Conservation (phyloP, 2,329 filamentous ascomycete genomes). For the Arthroderma uncinatum region DNA sequence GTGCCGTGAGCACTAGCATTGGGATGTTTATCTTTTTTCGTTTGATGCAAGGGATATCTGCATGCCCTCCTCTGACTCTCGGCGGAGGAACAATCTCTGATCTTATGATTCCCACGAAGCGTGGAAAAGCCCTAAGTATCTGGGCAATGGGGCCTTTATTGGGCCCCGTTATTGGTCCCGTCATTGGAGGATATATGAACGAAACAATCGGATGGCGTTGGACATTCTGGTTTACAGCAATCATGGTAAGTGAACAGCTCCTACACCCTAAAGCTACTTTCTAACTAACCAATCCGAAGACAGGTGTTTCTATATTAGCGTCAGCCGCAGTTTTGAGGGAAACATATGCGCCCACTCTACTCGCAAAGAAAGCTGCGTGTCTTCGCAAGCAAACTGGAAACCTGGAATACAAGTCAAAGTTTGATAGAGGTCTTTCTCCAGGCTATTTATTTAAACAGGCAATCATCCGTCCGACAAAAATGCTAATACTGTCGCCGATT, state of each 20-base stretch:
- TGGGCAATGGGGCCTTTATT: conserved; percentile 32
- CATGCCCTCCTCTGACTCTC: conserved; percentile 28
- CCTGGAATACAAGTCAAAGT: conserved; percentile 10
- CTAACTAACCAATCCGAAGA: neutral
- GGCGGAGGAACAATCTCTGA: conserved; percentile 39
- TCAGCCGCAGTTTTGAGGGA: conserved; percentile 11
- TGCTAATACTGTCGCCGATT: conserved; percentile 17
- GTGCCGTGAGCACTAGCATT: conserved; percentile 48
- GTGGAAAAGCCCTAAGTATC: conserved; percentile 34
- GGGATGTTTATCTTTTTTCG: conserved; percentile 50
- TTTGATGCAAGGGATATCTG: conserved; percentile 46
- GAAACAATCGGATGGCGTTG: conserved; percentile 37
- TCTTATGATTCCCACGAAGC: conserved; percentile 30
- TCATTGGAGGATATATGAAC: conserved; percentile 32
- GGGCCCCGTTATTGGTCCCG: conserved; percentile 15
- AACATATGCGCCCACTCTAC: conserved; percentile 13
- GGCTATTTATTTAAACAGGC: conserved; percentile 3
- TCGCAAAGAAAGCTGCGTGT: conserved; percentile 27
- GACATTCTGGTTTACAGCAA: conserved; percentile 37
- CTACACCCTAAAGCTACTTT: neutral
- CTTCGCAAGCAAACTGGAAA: conserved; percentile 37
- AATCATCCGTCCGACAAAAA: conserved; percentile 14
- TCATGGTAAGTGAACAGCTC: conserved; percentile 14
- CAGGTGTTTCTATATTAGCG: conserved; percentile 18
- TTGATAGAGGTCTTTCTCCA: neutral